Conservation (phyloP, 2,329 filamentous ascomycete genomes). For the Neurospora crassa region DNA sequence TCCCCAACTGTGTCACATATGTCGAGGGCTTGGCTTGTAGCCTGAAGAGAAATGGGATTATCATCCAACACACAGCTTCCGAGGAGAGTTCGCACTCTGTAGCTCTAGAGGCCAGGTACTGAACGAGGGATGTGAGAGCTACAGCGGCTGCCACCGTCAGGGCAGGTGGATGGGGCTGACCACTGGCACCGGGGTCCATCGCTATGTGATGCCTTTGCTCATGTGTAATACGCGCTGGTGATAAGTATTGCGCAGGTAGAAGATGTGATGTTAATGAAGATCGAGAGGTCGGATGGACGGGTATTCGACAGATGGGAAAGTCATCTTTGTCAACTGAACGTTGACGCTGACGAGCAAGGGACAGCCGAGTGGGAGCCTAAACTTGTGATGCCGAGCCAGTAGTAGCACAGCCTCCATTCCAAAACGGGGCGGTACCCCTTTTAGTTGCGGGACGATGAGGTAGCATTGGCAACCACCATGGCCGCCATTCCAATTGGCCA, state of each 20-base stretch:
- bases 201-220: not conserved
- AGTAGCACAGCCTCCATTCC: not conserved
- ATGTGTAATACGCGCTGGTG: not conserved
- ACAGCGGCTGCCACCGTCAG: not conserved
- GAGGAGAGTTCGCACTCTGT: slow-evolving; percentile 22
- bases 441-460: not conserved
- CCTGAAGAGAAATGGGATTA: slow-evolving; percentile 19
- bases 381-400: not conserved
- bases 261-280: not conserved
- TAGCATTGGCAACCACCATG: not conserved
- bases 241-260: not conserved
- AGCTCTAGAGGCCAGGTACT: not conserved
- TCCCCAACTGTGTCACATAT: not conserved
- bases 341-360: not conserved
- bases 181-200: not conserved
- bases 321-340: not conserved
- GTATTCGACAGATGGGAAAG: not conserved
- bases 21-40: not conserved
- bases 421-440: not conserved
- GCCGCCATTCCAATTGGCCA: not conserved
- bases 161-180: not conserved
- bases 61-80: slow-evolving; percentile 24
- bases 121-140: not conserved
- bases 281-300: not conserved
- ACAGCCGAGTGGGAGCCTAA: not conserved